Percentiles rank a stretch among this genome's conserved stretches.
phyloP scores from a whole-genome alignment of 768 basidiomycete genomes.

The Hericium rajendrae region DNA sequence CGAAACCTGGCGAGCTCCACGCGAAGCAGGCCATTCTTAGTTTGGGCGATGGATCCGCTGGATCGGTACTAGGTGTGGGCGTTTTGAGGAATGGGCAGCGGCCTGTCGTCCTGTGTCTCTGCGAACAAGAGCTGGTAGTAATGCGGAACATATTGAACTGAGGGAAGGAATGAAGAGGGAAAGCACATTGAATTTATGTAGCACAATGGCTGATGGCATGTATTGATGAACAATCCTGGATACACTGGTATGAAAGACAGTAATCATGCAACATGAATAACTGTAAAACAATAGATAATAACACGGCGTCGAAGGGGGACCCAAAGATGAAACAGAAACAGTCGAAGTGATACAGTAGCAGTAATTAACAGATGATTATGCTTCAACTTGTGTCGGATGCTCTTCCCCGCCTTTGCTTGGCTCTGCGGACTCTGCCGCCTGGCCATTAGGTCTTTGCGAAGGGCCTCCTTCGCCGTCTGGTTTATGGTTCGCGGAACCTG shows the following conservation, averaged over 20 bases:
- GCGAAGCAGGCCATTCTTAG: conserved; percentile 80
- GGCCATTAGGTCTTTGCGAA: conserved; percentile 36
- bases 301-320: not conserved
- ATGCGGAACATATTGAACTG: conserved; percentile 29
- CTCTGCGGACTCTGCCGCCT: conserved; percentile 39
- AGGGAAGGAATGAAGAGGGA: not conserved
- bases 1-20: conserved; percentile 40
- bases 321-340: no score
- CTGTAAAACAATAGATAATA: conserved; percentile 10
- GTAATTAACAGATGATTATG: not conserved
- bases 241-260: conserved; percentile 14
- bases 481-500: conserved; percentile 31
- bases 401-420: conserved; percentile 20
- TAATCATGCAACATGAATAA: conserved; percentile 4
- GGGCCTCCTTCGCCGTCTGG: conserved; percentile 35
- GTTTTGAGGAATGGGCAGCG: conserved; percentile 26
- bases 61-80: conserved; percentile 73
- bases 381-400: conserved; percentile 30
- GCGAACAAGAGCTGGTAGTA: conserved; percentile 67
- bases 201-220: no score
- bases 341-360: no score
- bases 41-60: conserved; percentile 57
- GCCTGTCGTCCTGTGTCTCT: conserved; percentile 54
- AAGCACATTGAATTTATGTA: no score
- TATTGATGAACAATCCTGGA: not conserved